Base-by-base conservation (phyloP, 495 filamentous ascomycete species). In the Aspergillus leporis region DNA sequence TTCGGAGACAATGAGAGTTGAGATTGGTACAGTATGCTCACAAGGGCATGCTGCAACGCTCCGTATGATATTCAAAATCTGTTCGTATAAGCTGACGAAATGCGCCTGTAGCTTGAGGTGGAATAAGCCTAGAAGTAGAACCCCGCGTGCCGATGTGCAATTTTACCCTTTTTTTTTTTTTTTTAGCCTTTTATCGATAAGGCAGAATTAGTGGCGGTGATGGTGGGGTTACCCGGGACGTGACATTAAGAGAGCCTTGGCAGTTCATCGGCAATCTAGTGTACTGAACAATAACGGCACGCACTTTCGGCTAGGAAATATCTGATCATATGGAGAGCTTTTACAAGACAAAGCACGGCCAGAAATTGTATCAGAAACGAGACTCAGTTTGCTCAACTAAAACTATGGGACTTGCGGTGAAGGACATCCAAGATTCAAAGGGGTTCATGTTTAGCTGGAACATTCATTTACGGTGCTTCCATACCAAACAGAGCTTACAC, bases 151-250 rank as follows among this genome's bases (percentile, higher is more conserved):
- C 13, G 34, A 28, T 28, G 25, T 28, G 25, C 3, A 6, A 28
- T 28, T 28, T 28, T 28, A 3, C 25, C 6, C 6, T 6, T 6
- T 28, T 28, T 28, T 25, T 28, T 56, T 60, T 57, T 63, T 54
- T 55, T 50, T 47, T 51, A 28, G 53, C 57, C 40, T 28, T 28
- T 57, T 61, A 64, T 64, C 62, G 62, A 64, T 64, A 64, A 56
- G 62, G 56, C 59, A 52, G 14, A 16, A 51, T 41, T 47, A n/a
- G 6, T n/a, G 38, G 38, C 38, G 55, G 60, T 51, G 55, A 55
- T 54, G 45, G 43, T 34, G 21, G 34, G 28, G 21, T 19, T 18
- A 28, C 6, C 14, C 12, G 31, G 52, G 47, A n/a, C 25, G 56
- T 62, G 60, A 50, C 55, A 58, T 38, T 62, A 62, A 19, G 9